phyloP scores from a whole-genome alignment of 225 moss, liverwort and hornwort species.

The Antitrichia curtipendula region DNA sequence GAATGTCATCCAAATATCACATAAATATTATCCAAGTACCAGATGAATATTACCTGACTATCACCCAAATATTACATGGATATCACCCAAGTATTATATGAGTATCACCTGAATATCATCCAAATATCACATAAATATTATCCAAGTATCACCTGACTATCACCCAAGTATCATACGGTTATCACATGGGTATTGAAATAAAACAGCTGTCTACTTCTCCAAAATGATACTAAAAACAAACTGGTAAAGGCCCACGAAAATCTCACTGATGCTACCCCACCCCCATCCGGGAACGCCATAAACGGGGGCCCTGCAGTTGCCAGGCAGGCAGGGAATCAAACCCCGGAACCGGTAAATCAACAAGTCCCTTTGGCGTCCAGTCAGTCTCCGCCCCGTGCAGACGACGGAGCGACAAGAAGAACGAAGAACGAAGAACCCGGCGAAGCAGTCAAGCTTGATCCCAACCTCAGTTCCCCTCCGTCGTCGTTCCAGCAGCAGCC shows the following conservation, averaged over 20 bases:
- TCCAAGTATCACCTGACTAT: accelerated
- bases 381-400: not conserved
- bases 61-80: too few species aligned
- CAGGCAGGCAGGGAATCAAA: not conserved
- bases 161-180: accelerated
- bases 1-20: too few species aligned
- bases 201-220: not conserved
- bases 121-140: too few species aligned
- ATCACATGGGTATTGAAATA: too few species aligned
- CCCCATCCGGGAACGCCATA: not conserved
- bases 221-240: not conserved
- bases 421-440: not conserved
- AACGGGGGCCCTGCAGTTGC: not conserved
- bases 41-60: too few species aligned
- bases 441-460: conserved; percentile 9
- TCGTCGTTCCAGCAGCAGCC: not conserved
- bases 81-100: too few species aligned
- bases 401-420: not conserved
- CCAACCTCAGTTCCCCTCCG: not conserved
- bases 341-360: not conserved
- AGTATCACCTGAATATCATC: too few species aligned
- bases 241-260: too few species aligned
- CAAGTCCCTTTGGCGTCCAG: not conserved
- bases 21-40: accelerated
- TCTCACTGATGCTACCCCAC: too few species aligned